Conservation (phyloP, 2,329 filamentous ascomycete genomes). For the Metarhizium brunneum region DNA sequence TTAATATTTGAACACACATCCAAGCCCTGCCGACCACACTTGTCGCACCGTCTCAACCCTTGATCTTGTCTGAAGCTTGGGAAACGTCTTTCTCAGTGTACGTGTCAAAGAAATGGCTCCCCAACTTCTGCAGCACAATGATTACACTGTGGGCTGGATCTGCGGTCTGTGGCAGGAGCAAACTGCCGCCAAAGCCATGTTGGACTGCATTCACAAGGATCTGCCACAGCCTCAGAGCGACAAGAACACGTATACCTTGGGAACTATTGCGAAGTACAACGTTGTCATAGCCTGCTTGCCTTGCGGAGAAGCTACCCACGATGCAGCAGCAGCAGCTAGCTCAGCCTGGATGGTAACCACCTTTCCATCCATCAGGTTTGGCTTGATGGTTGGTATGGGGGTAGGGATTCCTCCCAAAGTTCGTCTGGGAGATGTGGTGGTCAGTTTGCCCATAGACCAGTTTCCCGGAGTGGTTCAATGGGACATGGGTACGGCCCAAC, state of each 20-base stretch:
- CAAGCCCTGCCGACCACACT: no score
- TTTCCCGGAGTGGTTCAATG: background rate
- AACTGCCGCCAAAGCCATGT: constrained; percentile 26
- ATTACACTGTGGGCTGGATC: constrained; percentile 34
- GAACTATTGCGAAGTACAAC: constrained; percentile 9
- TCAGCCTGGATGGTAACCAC: background rate
- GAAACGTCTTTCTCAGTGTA: no score
- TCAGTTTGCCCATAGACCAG: constrained; percentile 1
- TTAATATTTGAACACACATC: no score
- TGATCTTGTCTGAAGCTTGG: no score
- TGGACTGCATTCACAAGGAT: constrained; percentile 25
- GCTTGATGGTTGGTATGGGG: constrained; percentile 9
- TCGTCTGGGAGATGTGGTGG: constrained; percentile 9
- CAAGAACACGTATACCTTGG: constrained; percentile 8
- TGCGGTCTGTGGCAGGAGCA: constrained; percentile 28
- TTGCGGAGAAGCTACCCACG: background rate
- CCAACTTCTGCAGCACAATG: background rate
- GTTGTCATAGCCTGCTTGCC: constrained; percentile 8
- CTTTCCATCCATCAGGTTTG: constrained; percentile 1
- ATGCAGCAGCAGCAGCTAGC: background rate
- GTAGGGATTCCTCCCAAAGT: constrained; percentile 6
- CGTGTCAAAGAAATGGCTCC: no score
- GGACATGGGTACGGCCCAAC: background rate
- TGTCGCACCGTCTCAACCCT: no score
- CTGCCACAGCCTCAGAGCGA: constrained; percentile 6